These are phyloP conservation scores for Kuraishia piskuri DNA, from an alignment of 805 yeast species.

Conservation along the genomic window DNA sequence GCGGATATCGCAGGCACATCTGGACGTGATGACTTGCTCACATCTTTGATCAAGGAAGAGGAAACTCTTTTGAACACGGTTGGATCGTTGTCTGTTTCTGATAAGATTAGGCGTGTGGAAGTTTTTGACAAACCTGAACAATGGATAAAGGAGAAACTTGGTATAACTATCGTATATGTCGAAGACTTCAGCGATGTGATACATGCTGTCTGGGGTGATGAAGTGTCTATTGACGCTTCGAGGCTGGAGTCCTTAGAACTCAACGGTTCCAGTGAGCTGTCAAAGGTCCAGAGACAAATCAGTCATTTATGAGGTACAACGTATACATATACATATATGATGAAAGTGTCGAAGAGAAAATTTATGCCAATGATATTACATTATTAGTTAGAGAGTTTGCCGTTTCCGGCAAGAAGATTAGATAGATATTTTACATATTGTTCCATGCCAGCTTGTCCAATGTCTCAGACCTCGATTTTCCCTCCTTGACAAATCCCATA, in stretches of 20 bases:
- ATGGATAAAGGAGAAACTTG: constrained; percentile 43
- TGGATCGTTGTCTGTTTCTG: constrained; percentile 1
- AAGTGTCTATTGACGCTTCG: constrained; percentile 14
- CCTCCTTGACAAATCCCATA: constrained; percentile 62
- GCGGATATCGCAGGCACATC: constrained; percentile 15
- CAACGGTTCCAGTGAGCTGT: background rate
- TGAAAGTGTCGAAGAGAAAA: too few species aligned
- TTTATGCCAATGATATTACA: background rate
- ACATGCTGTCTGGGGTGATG: constrained; percentile 57
- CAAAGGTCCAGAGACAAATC: background rate
- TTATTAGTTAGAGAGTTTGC: background rate
- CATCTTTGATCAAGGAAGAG: constrained; percentile 17
- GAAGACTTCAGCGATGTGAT: constrained; percentile 75
- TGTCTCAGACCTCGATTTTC: constrained; percentile 50
- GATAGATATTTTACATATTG: constrained; percentile 31
- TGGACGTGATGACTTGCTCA: constrained; percentile 8
- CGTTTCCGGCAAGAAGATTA: background rate
- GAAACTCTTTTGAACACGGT: constrained; percentile 12
- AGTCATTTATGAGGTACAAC: background rate
- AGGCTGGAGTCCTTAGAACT: background rate
- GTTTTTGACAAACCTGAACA: constrained; percentile 36
- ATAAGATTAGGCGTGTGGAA: constrained; percentile 4
- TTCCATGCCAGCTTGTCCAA: constrained; percentile 70
- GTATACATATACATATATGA: background rate
- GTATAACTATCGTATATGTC: constrained; percentile 55